phyloP scores from a whole-genome alignment of 2,329 filamentous ascomycete species.

The Clonostachys chloroleuca region DNA sequence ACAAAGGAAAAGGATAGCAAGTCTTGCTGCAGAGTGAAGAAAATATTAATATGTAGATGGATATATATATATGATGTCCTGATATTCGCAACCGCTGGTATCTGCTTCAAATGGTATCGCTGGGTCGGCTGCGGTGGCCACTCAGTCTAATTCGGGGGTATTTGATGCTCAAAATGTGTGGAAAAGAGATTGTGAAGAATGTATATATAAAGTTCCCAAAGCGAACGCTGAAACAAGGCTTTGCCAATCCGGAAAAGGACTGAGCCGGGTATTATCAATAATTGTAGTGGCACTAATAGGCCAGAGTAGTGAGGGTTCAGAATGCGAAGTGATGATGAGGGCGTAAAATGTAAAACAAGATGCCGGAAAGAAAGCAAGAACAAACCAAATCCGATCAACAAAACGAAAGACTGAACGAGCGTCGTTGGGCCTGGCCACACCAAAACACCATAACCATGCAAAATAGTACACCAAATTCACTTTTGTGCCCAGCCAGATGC shows the following conservation, averaged over 20 bases:
- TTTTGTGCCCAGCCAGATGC: background rate
- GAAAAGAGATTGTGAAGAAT: background rate
- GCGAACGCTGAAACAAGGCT: slow-evolving; percentile 2
- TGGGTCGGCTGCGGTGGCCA: slow-evolving; percentile 14
- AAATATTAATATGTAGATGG: background rate
- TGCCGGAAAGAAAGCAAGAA: slow-evolving; percentile 5
- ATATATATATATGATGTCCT: background rate
- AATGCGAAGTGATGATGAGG: slow-evolving; percentile 11
- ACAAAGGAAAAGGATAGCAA: no score
- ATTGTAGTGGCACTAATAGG: background rate
- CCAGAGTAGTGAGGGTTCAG: background rate
- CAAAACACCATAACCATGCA: slow-evolving; percentile 4
- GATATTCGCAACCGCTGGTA: background rate
- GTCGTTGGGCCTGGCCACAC: background rate
- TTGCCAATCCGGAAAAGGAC: background rate
- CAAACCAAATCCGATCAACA: background rate
- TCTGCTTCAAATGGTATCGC: background rate
- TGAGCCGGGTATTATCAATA: slow-evolving; percentile 16
- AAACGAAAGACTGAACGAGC: background rate
- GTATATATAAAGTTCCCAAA: slow-evolving; percentile 1
- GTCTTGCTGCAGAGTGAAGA: background rate
- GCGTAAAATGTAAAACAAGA: slow-evolving; percentile 13
- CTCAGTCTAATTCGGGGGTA: slow-evolving; percentile 29
- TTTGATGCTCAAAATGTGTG: slow-evolving; percentile 16
- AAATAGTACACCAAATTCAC: slow-evolving; percentile 2